phyloP scores from a whole-genome alignment of 805 yeast genomes.

The Lachancea waltii region DNA sequence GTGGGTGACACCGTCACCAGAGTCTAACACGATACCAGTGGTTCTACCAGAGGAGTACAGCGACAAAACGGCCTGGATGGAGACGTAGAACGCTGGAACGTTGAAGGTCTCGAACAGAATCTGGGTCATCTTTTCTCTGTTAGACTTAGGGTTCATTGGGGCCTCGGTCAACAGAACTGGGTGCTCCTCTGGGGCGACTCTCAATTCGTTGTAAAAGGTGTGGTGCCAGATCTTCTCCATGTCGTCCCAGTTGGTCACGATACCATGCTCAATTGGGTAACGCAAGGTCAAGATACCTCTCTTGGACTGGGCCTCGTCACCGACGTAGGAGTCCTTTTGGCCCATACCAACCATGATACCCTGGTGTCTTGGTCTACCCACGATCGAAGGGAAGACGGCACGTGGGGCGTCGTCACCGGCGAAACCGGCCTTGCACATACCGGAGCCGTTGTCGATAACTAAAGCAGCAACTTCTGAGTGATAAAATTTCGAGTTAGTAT shows the following conservation, averaged over 20 bases:
- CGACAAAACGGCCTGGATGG: conserved; percentile 97
- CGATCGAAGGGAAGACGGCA: conserved; percentile 99
- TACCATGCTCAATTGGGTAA: conserved; percentile 99
- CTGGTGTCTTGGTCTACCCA: conserved; percentile 99
- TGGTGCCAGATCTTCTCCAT: conserved; percentile 99
- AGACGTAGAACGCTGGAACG: conserved; percentile 98
- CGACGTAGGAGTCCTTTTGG: conserved; percentile 99
- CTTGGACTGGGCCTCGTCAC: conserved; percentile 99
- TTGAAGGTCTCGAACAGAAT: conserved; percentile 98
- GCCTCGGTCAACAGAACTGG: conserved; percentile 99
- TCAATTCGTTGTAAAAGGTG: conserved; percentile 99
- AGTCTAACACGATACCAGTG: conserved; percentile 98
- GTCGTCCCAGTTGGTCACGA: conserved; percentile 99
- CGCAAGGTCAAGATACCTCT: conserved; percentile 98
- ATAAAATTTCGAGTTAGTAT: conserved; percentile 8
- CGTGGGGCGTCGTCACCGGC: conserved; percentile 99
- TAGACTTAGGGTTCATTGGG: conserved; percentile 98
- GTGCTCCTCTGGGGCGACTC: conserved; percentile 99
- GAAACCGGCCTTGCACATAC: conserved; percentile 99
- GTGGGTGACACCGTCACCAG: conserved; percentile 99
- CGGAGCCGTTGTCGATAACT: conserved; percentile 99
- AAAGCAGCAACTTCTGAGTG: conserved; percentile 36
- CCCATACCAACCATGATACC: conserved; percentile 99
- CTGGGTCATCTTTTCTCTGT: conserved; percentile 99
- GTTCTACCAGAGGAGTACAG: conserved; percentile 99